Conservation (phyloP, 169 alveolate species). For the Cryptosporidium xiaoi region DNA sequence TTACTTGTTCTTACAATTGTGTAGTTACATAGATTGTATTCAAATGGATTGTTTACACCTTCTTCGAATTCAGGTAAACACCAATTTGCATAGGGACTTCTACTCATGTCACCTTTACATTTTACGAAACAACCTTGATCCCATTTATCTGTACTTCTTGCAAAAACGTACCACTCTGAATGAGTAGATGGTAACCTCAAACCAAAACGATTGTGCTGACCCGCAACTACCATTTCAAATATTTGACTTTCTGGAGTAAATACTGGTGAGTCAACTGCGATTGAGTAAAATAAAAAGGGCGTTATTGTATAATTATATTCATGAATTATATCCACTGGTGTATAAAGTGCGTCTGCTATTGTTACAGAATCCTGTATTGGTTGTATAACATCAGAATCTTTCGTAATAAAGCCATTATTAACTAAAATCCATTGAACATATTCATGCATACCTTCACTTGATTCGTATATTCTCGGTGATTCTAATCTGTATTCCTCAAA, state of each 20-base stretch:
- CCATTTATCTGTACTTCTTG: slow-evolving; percentile 71
- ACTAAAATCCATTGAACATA: slow-evolving; percentile 68
- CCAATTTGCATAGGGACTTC: slow-evolving; percentile 67
- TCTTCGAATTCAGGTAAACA: slow-evolving; percentile 30
- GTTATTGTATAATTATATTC: slow-evolving; percentile 62
- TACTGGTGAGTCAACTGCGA: slow-evolving; percentile 57
- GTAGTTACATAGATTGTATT: slow-evolving; percentile 56
- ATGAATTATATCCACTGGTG: slow-evolving; percentile 48
- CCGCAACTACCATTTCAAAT: slow-evolving; percentile 61
- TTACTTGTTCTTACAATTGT: slow-evolving; percentile 34
- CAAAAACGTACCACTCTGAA: slow-evolving; percentile 55
- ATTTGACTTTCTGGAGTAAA: slow-evolving; percentile 68
- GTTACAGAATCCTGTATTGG: slow-evolving; percentile 55
- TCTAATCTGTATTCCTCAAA: slow-evolving; percentile 22
- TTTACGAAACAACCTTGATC: slow-evolving; percentile 64
- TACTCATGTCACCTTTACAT: slow-evolving; percentile 69
- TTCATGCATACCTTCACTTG: slow-evolving; percentile 74
- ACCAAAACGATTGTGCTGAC: slow-evolving; percentile 71
- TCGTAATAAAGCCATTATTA: slow-evolving; percentile 48
- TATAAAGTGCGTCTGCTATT: slow-evolving; percentile 50
- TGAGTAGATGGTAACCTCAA: slow-evolving; percentile 66
- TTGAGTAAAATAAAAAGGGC: slow-evolving; percentile 51
- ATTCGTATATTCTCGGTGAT: slow-evolving; percentile 33
- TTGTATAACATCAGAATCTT: slow-evolving; percentile 21
- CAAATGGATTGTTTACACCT: slow-evolving; percentile 14